A percentile compares a stretch with the other conserved stretches of the same genome.
Conservation (phyloP, 2,329 filamentous ascomycete species). For the Ceratocystis lukuohia region DNA sequence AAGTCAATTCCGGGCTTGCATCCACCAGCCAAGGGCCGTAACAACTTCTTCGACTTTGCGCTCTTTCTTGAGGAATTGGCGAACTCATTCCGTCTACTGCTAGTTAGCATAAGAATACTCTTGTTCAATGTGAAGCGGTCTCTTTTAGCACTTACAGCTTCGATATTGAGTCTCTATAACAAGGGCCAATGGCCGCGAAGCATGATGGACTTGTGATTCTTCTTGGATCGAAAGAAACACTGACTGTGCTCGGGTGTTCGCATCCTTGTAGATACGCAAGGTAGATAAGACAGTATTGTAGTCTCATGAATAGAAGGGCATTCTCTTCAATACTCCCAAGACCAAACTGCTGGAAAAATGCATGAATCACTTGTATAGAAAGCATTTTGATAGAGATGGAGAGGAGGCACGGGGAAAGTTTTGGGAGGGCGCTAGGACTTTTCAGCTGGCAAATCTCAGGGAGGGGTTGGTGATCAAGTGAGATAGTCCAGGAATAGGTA, state of each 20-base stretch:
- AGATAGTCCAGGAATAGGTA: no score
- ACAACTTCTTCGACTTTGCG: not conserved
- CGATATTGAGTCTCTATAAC: not conserved
- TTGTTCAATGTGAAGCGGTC: no score
- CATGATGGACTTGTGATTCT: not conserved
- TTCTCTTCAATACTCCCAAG: not conserved
- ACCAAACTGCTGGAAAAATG: not conserved
- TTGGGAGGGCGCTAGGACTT: not conserved
- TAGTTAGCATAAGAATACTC: not conserved
- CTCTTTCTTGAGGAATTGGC: not conserved
- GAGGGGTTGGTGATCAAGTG: no score
- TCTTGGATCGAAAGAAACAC: not conserved
- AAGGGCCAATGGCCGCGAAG: not conserved
- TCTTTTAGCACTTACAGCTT: not conserved
- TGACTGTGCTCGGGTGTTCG: not conserved
- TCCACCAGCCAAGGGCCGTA: not conserved
- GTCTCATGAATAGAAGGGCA: not conserved
- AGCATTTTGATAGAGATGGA: not conserved
- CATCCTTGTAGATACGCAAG: not conserved
- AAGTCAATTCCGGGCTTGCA: not conserved
- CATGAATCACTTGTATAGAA: not conserved
- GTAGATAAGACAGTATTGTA: not conserved
- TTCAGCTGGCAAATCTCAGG: no score
- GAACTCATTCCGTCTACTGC: not conserved
- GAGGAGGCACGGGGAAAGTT: not conserved